Evolutionary conservation across 176 grass and related monocot genomes (phyloP), one percentile per base, ranked within the genome.

Genomic region (Avena atlantica): DNA sequence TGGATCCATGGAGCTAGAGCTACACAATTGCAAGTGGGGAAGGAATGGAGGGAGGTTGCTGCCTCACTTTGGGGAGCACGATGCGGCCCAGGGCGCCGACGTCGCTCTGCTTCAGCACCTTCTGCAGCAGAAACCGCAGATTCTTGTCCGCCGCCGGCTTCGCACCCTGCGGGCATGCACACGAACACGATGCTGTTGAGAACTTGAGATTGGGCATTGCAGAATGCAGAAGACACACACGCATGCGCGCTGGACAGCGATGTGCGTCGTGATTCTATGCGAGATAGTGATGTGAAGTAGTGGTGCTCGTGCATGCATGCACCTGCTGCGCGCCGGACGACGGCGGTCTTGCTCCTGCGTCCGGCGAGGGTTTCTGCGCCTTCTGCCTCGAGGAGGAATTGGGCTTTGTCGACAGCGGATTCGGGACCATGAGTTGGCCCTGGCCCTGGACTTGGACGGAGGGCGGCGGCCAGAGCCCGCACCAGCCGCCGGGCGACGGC

Each of bases 91-190:
- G 85, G 87, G 68, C 91, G 5, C 94, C 90, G 5, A 99, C 94
- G 73, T 99, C 97, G 85, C 97, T 99, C 88, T 99, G 94, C 92
- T 99, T 99, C 37, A 99, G 80, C 66, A 99, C 97, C 90, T 99
- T 99, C 89, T 94, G 94, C 81, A 99, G 87, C 42, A 99, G 87
- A 89, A 94, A 93, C 34, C 91, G 88, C 66, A 96, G 82, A 78
- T 96, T 99, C 85, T 91, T 94, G 52, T 99, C 97, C n/a, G 45
- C 71, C 45, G 45, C 12, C n/a, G 86, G 17, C 92, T 81, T 98
- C 20, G 58, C 40, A 36, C 74, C 90, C 97, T 99, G 86, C 83
- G 76, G 9, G 21, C 24, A 44, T 48, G 37, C 63, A 80, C 42
- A 48, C 40, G 71, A 76, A 76, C 64, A 31, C 79, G 56, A 42